phyloP scores from a whole-genome alignment of 2,329 filamentous ascomycete genomes.

The Cercospora sojina region DNA sequence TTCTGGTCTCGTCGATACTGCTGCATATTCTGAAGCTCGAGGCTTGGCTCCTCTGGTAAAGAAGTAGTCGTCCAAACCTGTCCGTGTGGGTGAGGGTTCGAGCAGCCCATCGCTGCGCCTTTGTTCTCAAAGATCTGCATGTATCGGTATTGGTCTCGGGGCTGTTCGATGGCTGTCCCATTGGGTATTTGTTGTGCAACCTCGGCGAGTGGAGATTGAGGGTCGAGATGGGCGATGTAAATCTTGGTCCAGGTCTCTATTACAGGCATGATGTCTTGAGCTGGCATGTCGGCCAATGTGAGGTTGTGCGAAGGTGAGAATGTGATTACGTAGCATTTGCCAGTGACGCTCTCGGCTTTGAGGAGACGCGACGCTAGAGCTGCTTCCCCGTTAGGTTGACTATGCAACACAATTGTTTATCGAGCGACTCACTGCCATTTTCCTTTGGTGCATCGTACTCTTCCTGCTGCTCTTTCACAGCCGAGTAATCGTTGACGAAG shows the following conservation, averaged over 20 bases:
- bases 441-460: conserved; percentile 64
- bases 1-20: conserved; percentile 73
- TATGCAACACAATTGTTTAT: background rate
- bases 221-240: conserved; percentile 77
- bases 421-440: conserved; percentile 47
- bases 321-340: conserved; percentile 94
- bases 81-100: conserved; percentile 95
- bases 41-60: conserved; percentile 81
- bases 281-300: conserved; percentile 85
- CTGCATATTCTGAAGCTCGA: conserved; percentile 74
- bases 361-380: conserved; percentile 75
- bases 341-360: conserved; percentile 80
- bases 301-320: conserved; percentile 89
- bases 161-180: conserved; percentile 50
- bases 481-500: conserved; percentile 97
- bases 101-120: conserved; percentile 95
- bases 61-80: conserved; percentile 94
- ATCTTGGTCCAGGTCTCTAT: conserved; percentile 89
- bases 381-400: conserved; percentile 37
- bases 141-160: conserved; percentile 79
- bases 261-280: conserved; percentile 74
- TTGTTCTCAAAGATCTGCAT: conserved; percentile 99
- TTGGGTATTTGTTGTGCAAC: conserved; percentile 44
- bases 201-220: conserved; percentile 62
- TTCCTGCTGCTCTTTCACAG: conserved; percentile 88